Conservation (phyloP, 1,284 basidiomycete species). For the Pulveroboletus sp. region DNA sequence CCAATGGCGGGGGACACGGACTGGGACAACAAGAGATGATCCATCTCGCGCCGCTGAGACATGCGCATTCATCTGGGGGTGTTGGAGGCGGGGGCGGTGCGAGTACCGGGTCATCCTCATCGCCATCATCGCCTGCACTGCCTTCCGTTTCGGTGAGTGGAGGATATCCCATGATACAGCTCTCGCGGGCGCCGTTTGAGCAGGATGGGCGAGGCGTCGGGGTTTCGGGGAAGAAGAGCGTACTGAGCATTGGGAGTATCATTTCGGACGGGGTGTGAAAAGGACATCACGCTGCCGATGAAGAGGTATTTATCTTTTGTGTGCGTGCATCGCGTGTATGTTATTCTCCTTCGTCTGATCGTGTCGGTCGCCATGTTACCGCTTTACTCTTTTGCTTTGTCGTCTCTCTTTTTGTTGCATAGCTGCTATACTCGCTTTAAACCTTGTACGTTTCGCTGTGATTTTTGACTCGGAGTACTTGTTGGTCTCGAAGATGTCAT, state of each 20-base stretch:
- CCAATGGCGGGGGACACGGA: constrained; percentile 14
- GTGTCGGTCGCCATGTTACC: background rate
- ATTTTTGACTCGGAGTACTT: background rate
- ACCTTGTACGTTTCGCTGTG: background rate
- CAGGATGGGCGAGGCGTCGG: constrained; percentile 34
- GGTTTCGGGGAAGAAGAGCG: constrained; percentile 55
- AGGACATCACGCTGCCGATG: too few species aligned
- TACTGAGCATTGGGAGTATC: constrained; percentile 72
- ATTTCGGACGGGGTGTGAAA: constrained; percentile 54
- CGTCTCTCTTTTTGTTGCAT: background rate
- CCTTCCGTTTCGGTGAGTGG: constrained; percentile 17
- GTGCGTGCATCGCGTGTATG: background rate
- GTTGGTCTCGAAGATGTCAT: constrained; percentile 3
- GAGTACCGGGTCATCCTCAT: constrained; percentile 23
- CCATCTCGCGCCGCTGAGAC: constrained; percentile 56
- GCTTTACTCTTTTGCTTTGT: background rate
- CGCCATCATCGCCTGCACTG: constrained; percentile 32
- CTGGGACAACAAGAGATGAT: constrained; percentile 45
- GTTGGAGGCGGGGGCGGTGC: constrained; percentile 13
- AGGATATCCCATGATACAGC: constrained; percentile 38
- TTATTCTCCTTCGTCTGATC: background rate
- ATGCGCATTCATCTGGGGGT: constrained; percentile 9
- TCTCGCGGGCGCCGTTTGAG: constrained; percentile 32
- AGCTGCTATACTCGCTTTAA: background rate
- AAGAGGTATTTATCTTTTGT: too few species aligned